phyloP scores from a whole-genome alignment of 1,284 basidiomycete species.

The Cerioporus squamosus region DNA sequence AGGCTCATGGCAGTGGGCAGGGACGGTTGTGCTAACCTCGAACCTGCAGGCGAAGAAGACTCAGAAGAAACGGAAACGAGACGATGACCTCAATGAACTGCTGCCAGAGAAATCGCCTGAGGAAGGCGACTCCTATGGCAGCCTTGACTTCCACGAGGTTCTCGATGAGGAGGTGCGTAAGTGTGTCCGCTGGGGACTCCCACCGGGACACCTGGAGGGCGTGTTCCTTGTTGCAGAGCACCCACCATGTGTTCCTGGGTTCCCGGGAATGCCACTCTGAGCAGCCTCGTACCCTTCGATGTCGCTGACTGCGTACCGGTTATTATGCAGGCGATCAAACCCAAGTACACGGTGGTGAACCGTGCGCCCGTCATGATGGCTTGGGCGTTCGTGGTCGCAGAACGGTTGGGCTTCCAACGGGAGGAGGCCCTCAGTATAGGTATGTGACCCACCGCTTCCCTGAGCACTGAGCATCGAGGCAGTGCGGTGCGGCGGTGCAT shows the following conservation, averaged over 20 bases:
- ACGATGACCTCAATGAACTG: slow-evolving; percentile 58
- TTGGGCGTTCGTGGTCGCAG: slow-evolving; percentile 88
- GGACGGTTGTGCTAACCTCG: no score
- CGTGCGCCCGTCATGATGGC: slow-evolving; percentile 94
- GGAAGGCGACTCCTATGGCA: slow-evolving; percentile 53
- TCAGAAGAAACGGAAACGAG: slow-evolving; percentile 45
- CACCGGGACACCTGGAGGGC: no score
- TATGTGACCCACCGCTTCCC: slow-evolving; percentile 32
- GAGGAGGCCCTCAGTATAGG: slow-evolving; percentile 92
- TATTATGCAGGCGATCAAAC: slow-evolving; percentile 55
- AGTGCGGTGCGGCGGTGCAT: slow-evolving; percentile 19
- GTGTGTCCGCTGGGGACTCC: background rate
- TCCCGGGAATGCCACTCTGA: background rate
- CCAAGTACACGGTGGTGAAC: slow-evolving; percentile 76
- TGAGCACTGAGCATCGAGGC: slow-evolving; percentile 18
- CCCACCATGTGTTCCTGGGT: no score
- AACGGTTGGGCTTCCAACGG: slow-evolving; percentile 82
- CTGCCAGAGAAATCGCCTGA: slow-evolving; percentile 57
- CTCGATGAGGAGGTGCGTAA: slow-evolving; percentile 65
- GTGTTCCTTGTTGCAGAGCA: no score
- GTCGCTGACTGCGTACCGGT: slow-evolving; percentile 8
- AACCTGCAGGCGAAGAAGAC: slow-evolving; percentile 1
- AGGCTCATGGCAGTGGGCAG: no score
- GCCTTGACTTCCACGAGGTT: slow-evolving; percentile 73
- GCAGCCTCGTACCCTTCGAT: background rate